A percentile compares a stretch with the other conserved stretches of the same genome.
Evolutionary conservation across 495 filamentous ascomycete genomes (phyloP).

Genomic region (Letharia columbiana): DNA sequence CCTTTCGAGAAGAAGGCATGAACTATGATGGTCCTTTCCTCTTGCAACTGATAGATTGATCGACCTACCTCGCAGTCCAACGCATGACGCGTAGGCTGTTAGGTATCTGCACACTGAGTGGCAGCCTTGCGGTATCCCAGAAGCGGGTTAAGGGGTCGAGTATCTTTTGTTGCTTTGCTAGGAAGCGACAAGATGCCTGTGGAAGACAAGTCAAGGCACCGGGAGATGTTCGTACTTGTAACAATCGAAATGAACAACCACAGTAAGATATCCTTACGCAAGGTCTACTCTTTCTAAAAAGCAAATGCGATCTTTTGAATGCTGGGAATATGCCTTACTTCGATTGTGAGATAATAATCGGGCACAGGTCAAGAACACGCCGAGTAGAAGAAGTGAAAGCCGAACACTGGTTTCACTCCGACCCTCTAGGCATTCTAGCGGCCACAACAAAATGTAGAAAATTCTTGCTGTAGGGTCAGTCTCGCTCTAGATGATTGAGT

Average conservation of each 20-base stretch:
- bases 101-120: constrained; percentile 14
- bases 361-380: no score
- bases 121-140: constrained; percentile 17
- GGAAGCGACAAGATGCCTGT: background rate
- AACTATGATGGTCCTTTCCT: constrained; percentile 28
- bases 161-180: constrained; percentile 5
- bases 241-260: background rate
- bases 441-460: no score
- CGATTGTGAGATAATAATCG: no score
- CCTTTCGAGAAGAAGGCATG: constrained; percentile 20
- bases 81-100: constrained; percentile 22
- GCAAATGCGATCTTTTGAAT: no score
- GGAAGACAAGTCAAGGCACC: background rate
- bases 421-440: no score
- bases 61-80: constrained; percentile 15
- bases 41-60: constrained; percentile 18
- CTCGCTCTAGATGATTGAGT: no score
- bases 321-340: background rate
- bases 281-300: no score
- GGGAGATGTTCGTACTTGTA: background rate
- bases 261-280: no score
- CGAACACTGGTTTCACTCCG: no score
- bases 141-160: constrained; percentile 16
- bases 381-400: no score
- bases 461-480: no score